phyloP scores from a whole-genome alignment of 805 yeast species.

The Zygotorulaspora danielsina region DNA sequence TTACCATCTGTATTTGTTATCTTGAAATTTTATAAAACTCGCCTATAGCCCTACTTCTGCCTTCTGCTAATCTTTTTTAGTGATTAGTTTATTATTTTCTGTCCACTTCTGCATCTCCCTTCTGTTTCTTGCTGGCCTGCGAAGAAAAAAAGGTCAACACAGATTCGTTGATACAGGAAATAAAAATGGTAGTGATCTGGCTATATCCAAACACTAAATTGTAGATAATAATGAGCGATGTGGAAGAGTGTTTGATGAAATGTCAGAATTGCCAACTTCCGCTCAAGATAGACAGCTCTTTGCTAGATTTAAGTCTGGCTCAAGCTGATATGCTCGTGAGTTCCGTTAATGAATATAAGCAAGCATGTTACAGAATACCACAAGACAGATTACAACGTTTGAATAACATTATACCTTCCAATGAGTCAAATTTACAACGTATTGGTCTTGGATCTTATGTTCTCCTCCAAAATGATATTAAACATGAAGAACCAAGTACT shows the following conservation, averaged over 20 bases:
- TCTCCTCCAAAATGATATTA: slow-evolving; percentile 19
- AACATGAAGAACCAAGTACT: slow-evolving; percentile 6
- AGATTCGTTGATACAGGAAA: no score
- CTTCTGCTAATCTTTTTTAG: no score
- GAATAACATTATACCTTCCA: slow-evolving; percentile 18
- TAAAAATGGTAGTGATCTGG: no score
- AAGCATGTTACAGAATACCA: slow-evolving; percentile 19
- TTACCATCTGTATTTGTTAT: no score
- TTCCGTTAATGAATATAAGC: slow-evolving; percentile 9
- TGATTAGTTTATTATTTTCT: no score
- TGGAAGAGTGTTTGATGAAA: slow-evolving; percentile 13
- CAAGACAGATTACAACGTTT: slow-evolving; percentile 23
- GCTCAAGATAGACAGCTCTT: slow-evolving; percentile 40
- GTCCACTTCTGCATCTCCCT: no score
- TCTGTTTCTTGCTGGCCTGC: no score
- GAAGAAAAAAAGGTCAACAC: no score
- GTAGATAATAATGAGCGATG: slow-evolving; percentile 10
- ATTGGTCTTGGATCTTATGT: slow-evolving; percentile 30
- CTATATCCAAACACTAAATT: no score
- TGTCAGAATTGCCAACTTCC: slow-evolving; percentile 49
- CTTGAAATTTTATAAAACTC: no score
- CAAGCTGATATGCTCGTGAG: slow-evolving; percentile 43
- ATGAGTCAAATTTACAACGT: slow-evolving; percentile 32
- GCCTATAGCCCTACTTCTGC: no score
- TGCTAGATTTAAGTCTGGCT: slow-evolving; percentile 41